Conservation (phyloP, 768 basidiomycete genomes). For the Lentinula aciculospora region DNA sequence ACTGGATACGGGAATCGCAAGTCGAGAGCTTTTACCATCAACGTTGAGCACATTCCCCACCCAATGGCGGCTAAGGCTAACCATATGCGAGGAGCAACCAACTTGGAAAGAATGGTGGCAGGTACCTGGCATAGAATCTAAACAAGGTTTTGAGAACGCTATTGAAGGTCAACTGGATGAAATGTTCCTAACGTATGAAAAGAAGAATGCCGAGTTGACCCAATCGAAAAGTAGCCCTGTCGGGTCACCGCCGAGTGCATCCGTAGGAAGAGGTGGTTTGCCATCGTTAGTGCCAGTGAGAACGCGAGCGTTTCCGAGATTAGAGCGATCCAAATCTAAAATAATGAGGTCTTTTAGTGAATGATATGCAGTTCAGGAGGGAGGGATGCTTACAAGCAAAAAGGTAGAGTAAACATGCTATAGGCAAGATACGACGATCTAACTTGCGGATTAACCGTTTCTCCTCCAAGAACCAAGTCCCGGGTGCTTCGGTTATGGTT, state of each 20-base stretch:
- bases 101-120: constrained; percentile 58
- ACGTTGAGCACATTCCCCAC: constrained; percentile 72
- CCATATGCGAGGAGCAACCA: constrained; percentile 65
- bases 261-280: constrained; percentile 55
- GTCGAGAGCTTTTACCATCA: constrained; percentile 42
- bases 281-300: not conserved
- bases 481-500: not conserved
- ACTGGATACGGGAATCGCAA: not conserved
- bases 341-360: not conserved
- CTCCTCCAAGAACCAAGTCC: constrained; percentile 30
- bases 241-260: constrained; percentile 61
- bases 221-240: constrained; percentile 71
- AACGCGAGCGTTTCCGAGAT: constrained; percentile 74
- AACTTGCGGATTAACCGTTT: constrained; percentile 55
- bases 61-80: constrained; percentile 60
- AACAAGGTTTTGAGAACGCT: not conserved
- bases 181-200: constrained; percentile 57
- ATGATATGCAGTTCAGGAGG: not conserved
- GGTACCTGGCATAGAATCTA: constrained; percentile 71
- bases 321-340: constrained; percentile 67
- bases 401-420: constrained; percentile 68
- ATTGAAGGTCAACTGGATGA: not conserved
- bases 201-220: constrained; percentile 73
- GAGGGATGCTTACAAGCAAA: constrained; percentile 56
- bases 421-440: constrained; percentile 63